Evolutionary conservation across 768 basidiomycete species (phyloP).

Genomic region (Lentinula detonsa): DNA sequence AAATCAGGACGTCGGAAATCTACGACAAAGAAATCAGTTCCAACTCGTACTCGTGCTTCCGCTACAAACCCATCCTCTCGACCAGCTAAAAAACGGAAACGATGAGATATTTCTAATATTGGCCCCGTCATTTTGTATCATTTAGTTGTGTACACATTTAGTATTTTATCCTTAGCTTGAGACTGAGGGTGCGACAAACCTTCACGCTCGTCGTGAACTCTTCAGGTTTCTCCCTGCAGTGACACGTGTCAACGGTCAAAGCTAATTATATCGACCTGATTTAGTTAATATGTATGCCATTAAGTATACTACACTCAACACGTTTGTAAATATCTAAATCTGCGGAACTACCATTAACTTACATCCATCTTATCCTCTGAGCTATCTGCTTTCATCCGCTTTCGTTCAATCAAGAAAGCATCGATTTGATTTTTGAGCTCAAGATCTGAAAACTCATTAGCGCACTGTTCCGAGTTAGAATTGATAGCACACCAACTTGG

Average conservation of each 20-base stretch:
- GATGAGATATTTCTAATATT: slow-evolving; percentile 15
- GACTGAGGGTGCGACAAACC: too few relatives aligned
- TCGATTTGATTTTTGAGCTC: slow-evolving; percentile 76
- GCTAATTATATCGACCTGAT: background rate
- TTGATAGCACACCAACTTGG: slow-evolving; percentile 45
- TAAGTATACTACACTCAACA: background rate
- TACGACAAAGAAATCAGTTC: slow-evolving; percentile 21
- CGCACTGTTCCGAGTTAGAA: slow-evolving; percentile 7
- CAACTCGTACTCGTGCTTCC: slow-evolving; percentile 23
- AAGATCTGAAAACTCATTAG: slow-evolving; percentile 33
- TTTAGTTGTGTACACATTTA: too few relatives aligned
- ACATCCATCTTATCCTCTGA: slow-evolving; percentile 2
- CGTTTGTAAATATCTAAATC: background rate
- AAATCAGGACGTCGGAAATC: slow-evolving; percentile 29
- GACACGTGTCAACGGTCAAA: background rate
- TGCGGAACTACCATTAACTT: background rate
- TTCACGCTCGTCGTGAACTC: too few relatives aligned
- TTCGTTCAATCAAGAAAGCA: slow-evolving; percentile 57
- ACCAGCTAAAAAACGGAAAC: slow-evolving; percentile 41
- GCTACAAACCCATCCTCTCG: slow-evolving; percentile 28
- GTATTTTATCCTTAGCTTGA: too few relatives aligned
- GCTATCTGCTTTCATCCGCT: slow-evolving; percentile 24
- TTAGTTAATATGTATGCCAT: background rate
- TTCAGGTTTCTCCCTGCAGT: background rate
- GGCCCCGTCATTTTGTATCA: background rate